Conservation (phyloP, 2,329 filamentous ascomycete species). For the Dactylellina drechsleri region DNA sequence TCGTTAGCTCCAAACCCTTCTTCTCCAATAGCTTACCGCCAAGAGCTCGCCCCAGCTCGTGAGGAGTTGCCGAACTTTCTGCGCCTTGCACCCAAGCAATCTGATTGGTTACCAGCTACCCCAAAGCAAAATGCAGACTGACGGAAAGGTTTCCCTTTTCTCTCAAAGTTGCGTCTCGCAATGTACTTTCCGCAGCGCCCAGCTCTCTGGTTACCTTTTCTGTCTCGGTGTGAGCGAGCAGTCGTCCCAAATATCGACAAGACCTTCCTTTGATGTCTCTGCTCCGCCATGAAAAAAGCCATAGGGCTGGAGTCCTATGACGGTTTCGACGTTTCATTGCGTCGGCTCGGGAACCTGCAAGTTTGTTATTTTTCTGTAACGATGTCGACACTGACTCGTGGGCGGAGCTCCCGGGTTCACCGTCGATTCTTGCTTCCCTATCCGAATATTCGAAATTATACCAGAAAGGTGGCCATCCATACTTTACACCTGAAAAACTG, state of each 20-base stretch:
- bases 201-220: conserved; percentile 1
- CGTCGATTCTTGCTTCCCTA: neutral
- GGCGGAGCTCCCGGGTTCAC: conserved; percentile 1
- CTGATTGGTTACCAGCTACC: conserved; percentile 17
- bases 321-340: conserved; percentile 25
- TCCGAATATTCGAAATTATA: neutral
- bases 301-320: conserved; percentile 6
- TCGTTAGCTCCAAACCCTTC: too few species aligned
- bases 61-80: neutral
- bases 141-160: conserved; percentile 41
- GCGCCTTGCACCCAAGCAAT: neutral
- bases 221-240: conserved; percentile 37
- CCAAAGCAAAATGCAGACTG: conserved; percentile 1
- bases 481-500: too few species aligned
- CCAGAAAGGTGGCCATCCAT: neutral
- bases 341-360: conserved; percentile 12
- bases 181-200: too few species aligned
- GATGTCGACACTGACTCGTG: neutral
- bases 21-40: too few species aligned
- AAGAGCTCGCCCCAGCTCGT: neutral
- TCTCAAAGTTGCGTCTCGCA: conserved; percentile 8
- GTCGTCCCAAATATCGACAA: neutral
- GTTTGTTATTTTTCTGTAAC: neutral
- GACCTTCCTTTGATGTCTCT: neutral
- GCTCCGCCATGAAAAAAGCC: neutral